Base-by-base conservation (phyloP, 1,139 yeast genomes). In the Candida gigantensis region DNA sequence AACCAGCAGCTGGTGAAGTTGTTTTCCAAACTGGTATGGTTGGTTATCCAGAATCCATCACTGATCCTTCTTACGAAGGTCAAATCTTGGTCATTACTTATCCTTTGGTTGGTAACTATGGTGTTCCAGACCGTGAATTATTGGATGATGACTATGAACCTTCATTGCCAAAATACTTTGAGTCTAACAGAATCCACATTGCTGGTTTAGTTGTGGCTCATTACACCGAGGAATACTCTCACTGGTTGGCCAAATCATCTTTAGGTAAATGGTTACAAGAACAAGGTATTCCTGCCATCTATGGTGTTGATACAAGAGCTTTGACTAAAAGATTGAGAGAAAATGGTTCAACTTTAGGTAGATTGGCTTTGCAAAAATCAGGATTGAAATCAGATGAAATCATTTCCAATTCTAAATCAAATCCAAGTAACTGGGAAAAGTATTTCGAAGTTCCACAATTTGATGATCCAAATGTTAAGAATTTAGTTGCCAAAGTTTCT, bases 21-120 rank as follows among this genome's bases (percentile, higher is more conserved):
- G 99, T 94, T 47, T 94, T 94, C 79, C 98, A 92, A 69, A 94
- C 99, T 47, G 98, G 98, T 73, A 94, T 94, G 98, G 98, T 92
- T 52, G 99, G 99, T 48, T 94, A 94, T 64, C 98, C 98, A 32
- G 99, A 94, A 67, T 84, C 97, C 43, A 79, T 94, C 61, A 90
- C 98, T 35, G 99, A 94, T 68, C 98, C 99, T 46, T 92, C 98
- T 35, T 94, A 94, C 64, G 94, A 87, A 59, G 98, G 98, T 48
- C 99, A 94, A 70, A 90, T 94, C 56, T 78, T 94, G 62, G 97
- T 92, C 45, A 85, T 94, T 64, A 94, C 99, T 41, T 90, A 81
- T 63, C 98, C 99, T 18, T 74, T 94, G 55, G 95, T 92, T 37
- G 99, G 99, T 62, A 94, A 94, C 73, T 94, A 94, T 63, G 99